Base-by-base conservation (phyloP, 176 grass and related monocot genomes). In the Triticum urartu region DNA sequence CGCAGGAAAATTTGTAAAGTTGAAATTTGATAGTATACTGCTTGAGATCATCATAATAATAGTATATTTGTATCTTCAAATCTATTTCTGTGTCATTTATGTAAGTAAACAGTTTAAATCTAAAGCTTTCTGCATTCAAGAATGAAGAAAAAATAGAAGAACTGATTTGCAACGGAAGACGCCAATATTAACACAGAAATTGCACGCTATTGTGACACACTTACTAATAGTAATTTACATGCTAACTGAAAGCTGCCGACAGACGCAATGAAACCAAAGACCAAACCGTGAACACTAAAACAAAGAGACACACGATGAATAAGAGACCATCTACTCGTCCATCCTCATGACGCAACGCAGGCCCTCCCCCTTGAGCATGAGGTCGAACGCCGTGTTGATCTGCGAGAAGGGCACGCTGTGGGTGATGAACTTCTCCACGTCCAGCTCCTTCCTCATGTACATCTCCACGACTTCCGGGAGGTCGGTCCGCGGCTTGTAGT, bases 321-420 rank as follows among this genome's bases (percentile, higher is more conserved):
- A 18, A 15, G 59, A 25, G 28, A 18, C 6, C 1, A 75, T 75
- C 34, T 81, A 98, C 2, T 81, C 91, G 4, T 83, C 93, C 95
- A 98, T 98, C 38, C 45, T 80, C 72, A 98, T 98, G 78, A 98
- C 86, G 81, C 95, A 98, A 18, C 93, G 91, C 30, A 98, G 80
- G 61, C 93, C 40, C 79, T 95, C 86, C 6, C 93, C 93, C 42
- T 89, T 95, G 58, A 98, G 91, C 95, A 98, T 95, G 54, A 90
- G 91, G 14, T 98, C 95, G 63, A 98, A 98, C 0, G 95, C 91
- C 48, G 89, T 98, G 86, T 95, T 98, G 88, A 98, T 98, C 86
- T 95, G 81, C 5, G 93, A 94, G 88, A 98, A 92, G 0, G 93
- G 81, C 18, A 95, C 93, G 45, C 50, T 95, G 81, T 98, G 96